Evolutionary conservation across 2,329 filamentous ascomycete species (phyloP).

Genomic region (Monosporascus sp.): DNA sequence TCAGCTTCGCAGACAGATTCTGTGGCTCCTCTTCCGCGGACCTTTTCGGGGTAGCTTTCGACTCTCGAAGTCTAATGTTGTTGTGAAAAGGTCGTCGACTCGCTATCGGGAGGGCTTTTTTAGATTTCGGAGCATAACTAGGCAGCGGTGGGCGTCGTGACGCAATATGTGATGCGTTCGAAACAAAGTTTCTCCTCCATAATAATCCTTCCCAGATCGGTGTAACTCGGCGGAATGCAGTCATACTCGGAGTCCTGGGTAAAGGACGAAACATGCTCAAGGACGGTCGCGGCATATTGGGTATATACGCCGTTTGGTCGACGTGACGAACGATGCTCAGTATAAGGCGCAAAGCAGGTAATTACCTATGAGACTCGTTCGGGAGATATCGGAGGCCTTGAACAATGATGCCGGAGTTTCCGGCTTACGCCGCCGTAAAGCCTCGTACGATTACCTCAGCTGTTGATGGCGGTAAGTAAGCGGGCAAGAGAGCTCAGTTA

Average conservation of each 20-base stretch:
- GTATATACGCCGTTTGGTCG: background rate
- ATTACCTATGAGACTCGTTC: background rate
- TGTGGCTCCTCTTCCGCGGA: conserved; percentile 13
- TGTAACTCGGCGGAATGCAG: background rate
- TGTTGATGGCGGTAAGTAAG: background rate
- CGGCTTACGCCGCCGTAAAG: background rate
- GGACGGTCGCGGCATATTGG: background rate
- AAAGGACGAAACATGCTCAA: background rate
- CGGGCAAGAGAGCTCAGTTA: background rate
- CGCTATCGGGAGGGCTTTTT: conserved; percentile 10
- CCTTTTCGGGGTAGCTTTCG: conserved; percentile 17
- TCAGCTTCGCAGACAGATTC: conserved; percentile 66
- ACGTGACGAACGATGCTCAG: background rate
- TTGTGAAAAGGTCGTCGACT: conserved; percentile 20
- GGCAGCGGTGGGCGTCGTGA: conserved; percentile 9
- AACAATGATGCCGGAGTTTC: background rate
- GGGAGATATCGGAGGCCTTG: background rate
- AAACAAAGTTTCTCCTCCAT: conserved; percentile 1
- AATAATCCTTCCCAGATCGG: background rate
- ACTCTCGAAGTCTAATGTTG: conserved; percentile 17
- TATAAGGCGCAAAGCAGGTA: background rate
- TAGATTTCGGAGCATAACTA: conserved; percentile 5
- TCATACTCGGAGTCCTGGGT: background rate
- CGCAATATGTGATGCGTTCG: conserved; percentile 4
- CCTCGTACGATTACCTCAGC: background rate